Base-by-base conservation (phyloP, 768 basidiomycete species). In the Lactarius tabidus region DNA sequence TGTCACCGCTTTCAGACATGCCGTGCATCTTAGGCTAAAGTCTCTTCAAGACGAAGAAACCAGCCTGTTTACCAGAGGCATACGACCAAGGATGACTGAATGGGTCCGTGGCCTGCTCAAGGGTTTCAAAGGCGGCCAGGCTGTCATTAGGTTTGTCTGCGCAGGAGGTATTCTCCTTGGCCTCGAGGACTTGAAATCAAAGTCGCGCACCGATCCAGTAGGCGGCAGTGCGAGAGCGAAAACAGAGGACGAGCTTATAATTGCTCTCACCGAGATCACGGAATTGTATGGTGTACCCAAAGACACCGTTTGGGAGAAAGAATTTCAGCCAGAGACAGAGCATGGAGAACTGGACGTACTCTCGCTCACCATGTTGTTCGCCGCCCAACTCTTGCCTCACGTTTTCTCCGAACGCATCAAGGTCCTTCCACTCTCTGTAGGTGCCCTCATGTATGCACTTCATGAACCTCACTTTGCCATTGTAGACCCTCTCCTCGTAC, bases 231-330 rank as follows among this genome's bases (percentile, higher is more conserved):
- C 17, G 71, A 78, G 80, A 53, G 75, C 76, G 5, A 72, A 71
- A 51, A 80, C 87, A 12, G 87, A 92, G 73, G 82, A 88, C 60
- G 87, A 90, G 70, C 72, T 85, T 29, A 77, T 91, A 35, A 77
- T 93, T 31, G 83, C 88, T 3, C 77, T 91, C 31, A 90, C 91
- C 9, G 90, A 91, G 71, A 82, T 88, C 28, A 82, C 91, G 73
- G 90, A 91, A 69, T 75, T 81, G 14, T 85, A 87, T 66, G 69
- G 63, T 14, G 68, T 59, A 28, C 61, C 64, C 6, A 62, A 71
- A 8, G 75, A 77, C 6, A 74, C 73, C 55, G 78, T 78, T 18
- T 91, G 90, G 90, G 85, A 87, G 71, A 81, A 79, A 59, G 89
- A 91, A 70, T 91, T 90, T 71, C 80, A 80, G 63, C 81, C 82